Conservation (phyloP, 805 yeast genomes). For the Spathaspora hagerdaliae region DNA sequence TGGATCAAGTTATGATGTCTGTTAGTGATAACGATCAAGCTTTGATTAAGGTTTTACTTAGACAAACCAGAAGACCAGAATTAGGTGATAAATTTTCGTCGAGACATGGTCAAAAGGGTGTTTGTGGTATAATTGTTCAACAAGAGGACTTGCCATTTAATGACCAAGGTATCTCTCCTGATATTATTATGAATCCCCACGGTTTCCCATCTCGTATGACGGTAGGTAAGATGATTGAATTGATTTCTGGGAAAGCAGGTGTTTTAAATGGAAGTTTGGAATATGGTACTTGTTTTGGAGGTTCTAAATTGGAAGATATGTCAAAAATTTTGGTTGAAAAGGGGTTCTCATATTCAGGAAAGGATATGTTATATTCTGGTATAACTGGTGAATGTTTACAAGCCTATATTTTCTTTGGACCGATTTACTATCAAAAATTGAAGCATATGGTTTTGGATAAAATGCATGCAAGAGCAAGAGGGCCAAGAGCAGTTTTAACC, state of each 20-base stretch:
- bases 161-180: constrained; percentile 89
- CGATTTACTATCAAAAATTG: constrained; percentile 94
- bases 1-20: constrained; percentile 97
- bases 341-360: constrained; percentile 93
- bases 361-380: constrained; percentile 96
- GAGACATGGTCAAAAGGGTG: constrained; percentile 99
- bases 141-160: constrained; percentile 96
- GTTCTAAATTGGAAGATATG: constrained; percentile 95
- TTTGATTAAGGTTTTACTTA: constrained; percentile 79
- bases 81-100: constrained; percentile 96
- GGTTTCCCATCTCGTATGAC: constrained; percentile 99
- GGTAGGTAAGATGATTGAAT: constrained; percentile 96
- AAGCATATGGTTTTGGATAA: constrained; percentile 99
- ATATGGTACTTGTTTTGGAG: constrained; percentile 98
- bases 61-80: constrained; percentile 97
- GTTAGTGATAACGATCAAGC: constrained; percentile 95
- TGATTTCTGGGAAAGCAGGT: constrained; percentile 96
- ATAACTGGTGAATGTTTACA: constrained; percentile 96
- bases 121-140: constrained; percentile 95
- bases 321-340: constrained; percentile 81
- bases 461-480: constrained; percentile 99
- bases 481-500: constrained; percentile 96
- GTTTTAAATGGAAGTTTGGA: constrained; percentile 87
- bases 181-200: constrained; percentile 97
- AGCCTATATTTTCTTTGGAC: constrained; percentile 97